Percentiles rank a stretch among this genome's conserved stretches.
Evolutionary conservation across 2,329 filamentous ascomycete genomes (phyloP).

Genomic region (Colletotrichum australisinense): DNA sequence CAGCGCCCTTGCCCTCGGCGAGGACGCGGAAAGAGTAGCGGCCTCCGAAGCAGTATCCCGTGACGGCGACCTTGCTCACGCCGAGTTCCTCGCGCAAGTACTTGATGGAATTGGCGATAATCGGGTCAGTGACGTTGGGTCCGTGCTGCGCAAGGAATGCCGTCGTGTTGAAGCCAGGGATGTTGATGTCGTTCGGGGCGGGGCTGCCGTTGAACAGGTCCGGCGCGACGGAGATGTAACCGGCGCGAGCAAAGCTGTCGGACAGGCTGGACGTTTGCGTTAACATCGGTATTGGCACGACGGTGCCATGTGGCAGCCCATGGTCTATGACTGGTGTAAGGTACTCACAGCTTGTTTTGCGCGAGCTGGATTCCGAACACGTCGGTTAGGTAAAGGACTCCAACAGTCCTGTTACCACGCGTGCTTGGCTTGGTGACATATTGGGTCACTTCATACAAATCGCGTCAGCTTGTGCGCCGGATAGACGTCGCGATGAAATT

Average conservation of each 20-base stretch:
- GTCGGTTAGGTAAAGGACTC: slow-evolving; percentile 44
- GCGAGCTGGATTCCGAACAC: slow-evolving; percentile 49
- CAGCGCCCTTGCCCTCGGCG: slow-evolving; percentile 60
- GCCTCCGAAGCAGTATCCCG: slow-evolving; percentile 75
- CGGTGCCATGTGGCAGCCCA: too few relatives aligned
- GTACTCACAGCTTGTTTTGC: slow-evolving; percentile 37
- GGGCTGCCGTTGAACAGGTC: slow-evolving; percentile 73
- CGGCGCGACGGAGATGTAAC: slow-evolving; percentile 73
- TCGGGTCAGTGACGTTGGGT: slow-evolving; percentile 54
- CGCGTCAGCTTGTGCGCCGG: not conserved
- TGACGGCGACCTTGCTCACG: slow-evolving; percentile 63
- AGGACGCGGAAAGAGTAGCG: slow-evolving; percentile 67
- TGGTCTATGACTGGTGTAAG: too few relatives aligned
- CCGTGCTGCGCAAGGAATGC: slow-evolving; percentile 55
- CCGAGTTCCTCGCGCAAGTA: slow-evolving; percentile 60
- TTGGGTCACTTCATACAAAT: slow-evolving; percentile 7
- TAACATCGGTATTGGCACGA: not conserved
- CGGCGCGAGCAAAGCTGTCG: slow-evolving; percentile 74
- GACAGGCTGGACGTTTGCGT: slow-evolving; percentile 53
- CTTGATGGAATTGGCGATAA: slow-evolving; percentile 57
- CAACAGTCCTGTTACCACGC: slow-evolving; percentile 2
- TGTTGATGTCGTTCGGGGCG: slow-evolving; percentile 52
- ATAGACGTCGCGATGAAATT: not conserved
- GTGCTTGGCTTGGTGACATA: slow-evolving; percentile 30
- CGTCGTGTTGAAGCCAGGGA: slow-evolving; percentile 52